Evolutionary conservation across 495 filamentous ascomycete species (phyloP).

Genomic region (Talaromyces trachyspermus): DNA sequence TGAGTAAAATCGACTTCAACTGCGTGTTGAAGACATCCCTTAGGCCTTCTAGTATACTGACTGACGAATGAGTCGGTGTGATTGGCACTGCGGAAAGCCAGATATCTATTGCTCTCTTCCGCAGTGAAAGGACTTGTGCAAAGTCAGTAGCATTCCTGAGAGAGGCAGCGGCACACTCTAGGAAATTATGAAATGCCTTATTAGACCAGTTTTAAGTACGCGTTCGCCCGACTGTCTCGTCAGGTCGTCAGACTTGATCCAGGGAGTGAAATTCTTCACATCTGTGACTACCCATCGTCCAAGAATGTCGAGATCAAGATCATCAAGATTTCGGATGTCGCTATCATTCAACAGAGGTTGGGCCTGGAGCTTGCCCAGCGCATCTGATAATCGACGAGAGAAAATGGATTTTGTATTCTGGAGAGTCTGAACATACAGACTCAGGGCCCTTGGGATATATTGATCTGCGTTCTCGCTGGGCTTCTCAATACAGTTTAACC

Average conservation of each 20-base stretch:
- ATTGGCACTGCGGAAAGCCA: conserved; percentile 55
- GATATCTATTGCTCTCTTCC: conserved; percentile 60
- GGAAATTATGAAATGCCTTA: conserved; percentile 44
- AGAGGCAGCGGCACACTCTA: conserved; percentile 46
- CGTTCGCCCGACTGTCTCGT: conserved; percentile 55
- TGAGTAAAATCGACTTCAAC: conserved; percentile 50
- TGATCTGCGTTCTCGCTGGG: conserved; percentile 22
- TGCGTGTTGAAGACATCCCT: conserved; percentile 60
- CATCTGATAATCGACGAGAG: conserved; percentile 63
- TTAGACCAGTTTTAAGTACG: conserved; percentile 67
- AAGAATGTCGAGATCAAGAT: conserved; percentile 73
- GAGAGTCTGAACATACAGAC: conserved; percentile 70
- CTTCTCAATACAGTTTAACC: conserved; percentile 56
- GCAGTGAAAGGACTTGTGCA: conserved; percentile 56
- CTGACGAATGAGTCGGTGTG: conserved; percentile 38
- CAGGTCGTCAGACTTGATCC: conserved; percentile 78
- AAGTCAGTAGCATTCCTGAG: conserved; percentile 55
- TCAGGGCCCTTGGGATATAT: conserved; percentile 54
- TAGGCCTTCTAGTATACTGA: conserved; percentile 58
- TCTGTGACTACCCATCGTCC: conserved; percentile 77
- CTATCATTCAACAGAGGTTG: conserved; percentile 62
- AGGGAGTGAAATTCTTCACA: conserved; percentile 80
- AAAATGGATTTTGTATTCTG: conserved; percentile 67
- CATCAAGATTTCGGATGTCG: conserved; percentile 55
- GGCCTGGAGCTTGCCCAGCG: conserved; percentile 60